Evolutionary conservation across 202 grass and related monocot species (phyloP).

Genomic region (Saccharum hybrid): DNA sequence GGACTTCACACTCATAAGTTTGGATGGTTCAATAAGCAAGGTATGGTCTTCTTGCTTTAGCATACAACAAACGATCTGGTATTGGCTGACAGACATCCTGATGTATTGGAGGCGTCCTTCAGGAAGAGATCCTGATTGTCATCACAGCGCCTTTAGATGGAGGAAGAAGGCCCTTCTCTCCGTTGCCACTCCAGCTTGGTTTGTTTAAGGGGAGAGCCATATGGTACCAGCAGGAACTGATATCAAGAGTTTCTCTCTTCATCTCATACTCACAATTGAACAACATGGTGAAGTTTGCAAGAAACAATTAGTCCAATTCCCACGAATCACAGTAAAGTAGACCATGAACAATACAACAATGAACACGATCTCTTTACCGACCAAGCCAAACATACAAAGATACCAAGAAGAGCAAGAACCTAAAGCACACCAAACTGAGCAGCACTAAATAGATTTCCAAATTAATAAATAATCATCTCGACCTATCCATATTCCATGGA

Average conservation of each 20-base stretch:
- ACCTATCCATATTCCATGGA: background rate
- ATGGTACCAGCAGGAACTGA: background rate
- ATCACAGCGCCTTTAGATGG: background rate
- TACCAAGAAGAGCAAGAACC: constrained; percentile 3
- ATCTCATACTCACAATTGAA: background rate
- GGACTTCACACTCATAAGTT: background rate
- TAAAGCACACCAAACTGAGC: background rate
- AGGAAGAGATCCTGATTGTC: background rate
- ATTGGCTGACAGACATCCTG: constrained; percentile 4
- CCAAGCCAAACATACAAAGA: background rate
- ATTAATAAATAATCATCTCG: background rate
- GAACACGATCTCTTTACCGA: background rate
- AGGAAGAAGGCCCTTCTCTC: constrained; percentile 12
- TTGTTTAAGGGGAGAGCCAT: background rate
- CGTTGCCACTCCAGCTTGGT: background rate
- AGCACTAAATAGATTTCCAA: background rate
- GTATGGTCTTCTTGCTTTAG: constrained; percentile 5
- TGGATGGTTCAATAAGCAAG: constrained; percentile 26
- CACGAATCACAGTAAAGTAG: background rate
- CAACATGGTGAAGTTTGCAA: background rate
- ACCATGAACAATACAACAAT: background rate
- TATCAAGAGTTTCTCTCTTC: background rate
- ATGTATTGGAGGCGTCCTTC: background rate
- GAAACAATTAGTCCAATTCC: background rate
- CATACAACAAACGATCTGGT: background rate